Base-by-base conservation (phyloP, 305 asterid genomes). In the Ilex paraguariensis region DNA sequence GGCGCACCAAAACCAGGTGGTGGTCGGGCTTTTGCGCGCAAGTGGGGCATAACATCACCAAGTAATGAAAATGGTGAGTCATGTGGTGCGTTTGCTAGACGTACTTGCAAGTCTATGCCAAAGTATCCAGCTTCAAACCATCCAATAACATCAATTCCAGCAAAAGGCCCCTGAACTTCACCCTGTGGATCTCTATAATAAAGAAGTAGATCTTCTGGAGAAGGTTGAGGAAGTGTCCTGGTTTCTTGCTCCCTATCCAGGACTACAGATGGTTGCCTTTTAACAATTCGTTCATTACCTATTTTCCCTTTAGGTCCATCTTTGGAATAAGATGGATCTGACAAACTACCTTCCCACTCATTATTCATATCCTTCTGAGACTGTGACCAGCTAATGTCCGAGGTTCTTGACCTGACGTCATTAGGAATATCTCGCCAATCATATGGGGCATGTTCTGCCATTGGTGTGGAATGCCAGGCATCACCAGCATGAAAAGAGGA, bases 71-170 rank as follows among this genome's bases (percentile, higher is more conserved):
- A 88, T 46, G 93, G 93, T 12, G 82, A 73, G 58, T 82, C 88
- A 42, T 76, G 72, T 0, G 85, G 81, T 59, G 93, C 82, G 67
- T 69, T 62, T 60, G 90, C 87, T 62, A 79, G 60, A 16, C 93
- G 95, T 57, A 88, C 96, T 73, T 72, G 83, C 81, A 88, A 82
- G 30, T 88, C 96, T 39, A 88, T 75, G 67, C 96, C 96, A 82
- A 88, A 88, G 71, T 88, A 88, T 55, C 92, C 95, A 40, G 86
- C 83, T 70, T 88, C 96, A 74, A 86, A 86, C 96, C 96, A 88
- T 57, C 88, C 84, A 66, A 88, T 86, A 54, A 88, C 76, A 77
- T 88, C 95, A 66, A 78, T 79, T 44, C 96, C 96, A 11, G 86
- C n/a, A 65, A 88, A 88, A 60, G 95, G 95, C 39, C 96, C 96